Evolutionary conservation across 495 filamentous ascomycete species (phyloP).

Genomic region (Neurospora sp.): DNA sequence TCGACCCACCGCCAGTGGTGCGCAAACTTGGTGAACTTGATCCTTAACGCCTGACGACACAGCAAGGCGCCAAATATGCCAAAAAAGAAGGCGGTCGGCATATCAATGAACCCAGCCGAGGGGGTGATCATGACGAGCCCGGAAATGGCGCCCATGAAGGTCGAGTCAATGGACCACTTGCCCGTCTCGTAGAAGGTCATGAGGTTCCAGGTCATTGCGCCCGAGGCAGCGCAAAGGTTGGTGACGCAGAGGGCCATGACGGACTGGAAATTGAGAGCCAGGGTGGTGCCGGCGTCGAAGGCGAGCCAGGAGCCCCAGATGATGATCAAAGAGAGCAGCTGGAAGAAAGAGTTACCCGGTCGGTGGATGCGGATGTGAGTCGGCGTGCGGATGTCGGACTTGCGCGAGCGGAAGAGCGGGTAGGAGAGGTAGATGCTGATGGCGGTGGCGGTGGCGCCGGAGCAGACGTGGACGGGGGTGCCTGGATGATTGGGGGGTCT

Average conservation of each 20-base stretch:
- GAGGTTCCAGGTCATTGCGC: constrained; percentile 71
- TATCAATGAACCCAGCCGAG: constrained; percentile 71
- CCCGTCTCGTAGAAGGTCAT: constrained; percentile 80
- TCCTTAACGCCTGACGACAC: constrained; percentile 86
- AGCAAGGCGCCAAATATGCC: constrained; percentile 75
- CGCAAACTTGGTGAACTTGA: constrained; percentile 59
- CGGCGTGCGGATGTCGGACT: constrained; percentile 60
- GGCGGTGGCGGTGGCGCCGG: constrained; percentile 65
- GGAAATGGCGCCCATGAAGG: constrained; percentile 84
- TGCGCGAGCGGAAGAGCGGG: constrained; percentile 28
- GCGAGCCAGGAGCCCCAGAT: constrained; percentile 96
- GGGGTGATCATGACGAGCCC: constrained; percentile 80
- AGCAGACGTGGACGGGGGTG: constrained; percentile 78
- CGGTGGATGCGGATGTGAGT: constrained; percentile 70
- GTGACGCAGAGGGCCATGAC: constrained; percentile 93
- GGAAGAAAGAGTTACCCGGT: constrained; percentile 20
- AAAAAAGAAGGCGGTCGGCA: constrained; percentile 74
- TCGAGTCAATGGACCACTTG: constrained; percentile 95
- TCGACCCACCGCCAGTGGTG: constrained; percentile 42
- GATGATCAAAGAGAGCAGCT: constrained; percentile 58
- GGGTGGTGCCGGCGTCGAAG: constrained; percentile 88
- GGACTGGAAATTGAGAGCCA: constrained; percentile 82
- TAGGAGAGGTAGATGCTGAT: constrained; percentile 63
- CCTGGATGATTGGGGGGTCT: constrained; percentile 24
- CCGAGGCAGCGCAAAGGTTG: constrained; percentile 77